Evolutionary conservation across 257 asterid genomes (phyloP).

Genomic region (Craterostigma plantagineum): DNA sequence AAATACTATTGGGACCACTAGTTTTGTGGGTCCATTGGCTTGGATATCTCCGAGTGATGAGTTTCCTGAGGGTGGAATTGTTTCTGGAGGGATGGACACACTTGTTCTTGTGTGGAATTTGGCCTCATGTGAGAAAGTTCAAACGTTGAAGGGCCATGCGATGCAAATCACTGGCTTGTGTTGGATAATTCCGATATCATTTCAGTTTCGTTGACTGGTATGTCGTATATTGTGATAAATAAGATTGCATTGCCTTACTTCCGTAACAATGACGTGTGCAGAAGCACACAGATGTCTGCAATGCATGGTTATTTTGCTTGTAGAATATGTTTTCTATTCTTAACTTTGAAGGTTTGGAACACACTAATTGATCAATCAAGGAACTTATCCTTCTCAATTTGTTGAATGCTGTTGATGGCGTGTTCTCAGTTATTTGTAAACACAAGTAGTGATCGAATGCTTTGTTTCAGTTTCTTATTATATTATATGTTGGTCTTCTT

Average conservation of each 20-base stretch:
- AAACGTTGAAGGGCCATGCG: constrained; percentile 58
- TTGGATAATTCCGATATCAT: constrained; percentile 68
- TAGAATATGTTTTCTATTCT: too few species aligned
- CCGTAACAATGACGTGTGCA: too few species aligned
- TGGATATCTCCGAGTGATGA: constrained; percentile 74
- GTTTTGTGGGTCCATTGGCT: constrained; percentile 90
- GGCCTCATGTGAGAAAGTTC: constrained; percentile 64
- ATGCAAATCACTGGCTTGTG: constrained; percentile 76
- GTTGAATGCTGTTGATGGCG: too few species aligned
- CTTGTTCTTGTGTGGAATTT: constrained; percentile 70
- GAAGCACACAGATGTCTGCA: too few species aligned
- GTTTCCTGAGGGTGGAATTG: constrained; percentile 73
- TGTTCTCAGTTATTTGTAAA: background rate
- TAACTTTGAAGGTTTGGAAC: too few species aligned
- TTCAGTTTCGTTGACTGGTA: constrained; percentile 87
- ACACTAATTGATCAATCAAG: too few species aligned
- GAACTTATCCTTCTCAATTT: too few species aligned
- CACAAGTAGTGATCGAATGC: background rate
- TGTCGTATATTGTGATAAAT: constrained; percentile 7
- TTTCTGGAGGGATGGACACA: constrained; percentile 97
- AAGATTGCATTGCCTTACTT: too few species aligned
- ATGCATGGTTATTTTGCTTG: too few species aligned
- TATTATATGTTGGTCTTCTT: constrained; percentile 9
- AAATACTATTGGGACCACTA: constrained; percentile 75
- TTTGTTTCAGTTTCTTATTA: constrained; percentile 8